Evolutionary conservation across 768 basidiomycete genomes (phyloP).

Genomic region (Leccinum truebloodii): DNA sequence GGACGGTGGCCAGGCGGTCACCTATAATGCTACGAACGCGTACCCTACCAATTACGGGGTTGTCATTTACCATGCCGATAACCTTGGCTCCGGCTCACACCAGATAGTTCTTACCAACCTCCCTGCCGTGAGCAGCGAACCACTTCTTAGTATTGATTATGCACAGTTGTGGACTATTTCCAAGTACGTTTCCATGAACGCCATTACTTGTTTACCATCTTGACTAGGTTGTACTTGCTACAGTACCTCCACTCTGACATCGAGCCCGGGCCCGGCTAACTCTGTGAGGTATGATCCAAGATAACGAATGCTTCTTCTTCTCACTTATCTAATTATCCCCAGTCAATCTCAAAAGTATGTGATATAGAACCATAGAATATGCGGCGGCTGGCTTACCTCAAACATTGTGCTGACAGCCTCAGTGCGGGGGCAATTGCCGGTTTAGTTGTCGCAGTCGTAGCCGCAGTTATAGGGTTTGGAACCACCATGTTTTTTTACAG

Average conservation of each 20-base stretch:
- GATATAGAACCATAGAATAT: background rate
- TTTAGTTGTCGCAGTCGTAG: constrained; percentile 18
- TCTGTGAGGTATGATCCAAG: constrained; percentile 5
- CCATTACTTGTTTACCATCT: background rate
- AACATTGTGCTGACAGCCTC: constrained; percentile 11
- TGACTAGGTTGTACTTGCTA: constrained; percentile 2
- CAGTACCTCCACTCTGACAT: constrained; percentile 1
- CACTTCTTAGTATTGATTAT: constrained; percentile 34
- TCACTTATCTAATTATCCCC: background rate
- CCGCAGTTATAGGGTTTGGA: constrained; percentile 15
- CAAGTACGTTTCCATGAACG: constrained; percentile 15
- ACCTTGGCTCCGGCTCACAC: constrained; percentile 43
- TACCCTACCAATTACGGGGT: constrained; percentile 23
- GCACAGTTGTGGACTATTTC: constrained; percentile 27
- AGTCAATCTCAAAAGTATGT: constrained; percentile 16
- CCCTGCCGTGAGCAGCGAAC: constrained; percentile 20
- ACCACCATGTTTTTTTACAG: constrained; percentile 29
- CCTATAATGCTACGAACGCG: constrained; percentile 22
- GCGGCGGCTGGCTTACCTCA: background rate
- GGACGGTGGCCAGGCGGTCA: constrained; percentile 32
- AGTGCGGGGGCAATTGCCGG: constrained; percentile 27
- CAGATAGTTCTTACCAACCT: constrained; percentile 37
- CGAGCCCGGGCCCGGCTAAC: background rate
- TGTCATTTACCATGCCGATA: constrained; percentile 33
- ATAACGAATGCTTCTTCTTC: background rate